Conservation (phyloP, 345 rosid genomes). For the Arabidopsis thaliana region DNA sequence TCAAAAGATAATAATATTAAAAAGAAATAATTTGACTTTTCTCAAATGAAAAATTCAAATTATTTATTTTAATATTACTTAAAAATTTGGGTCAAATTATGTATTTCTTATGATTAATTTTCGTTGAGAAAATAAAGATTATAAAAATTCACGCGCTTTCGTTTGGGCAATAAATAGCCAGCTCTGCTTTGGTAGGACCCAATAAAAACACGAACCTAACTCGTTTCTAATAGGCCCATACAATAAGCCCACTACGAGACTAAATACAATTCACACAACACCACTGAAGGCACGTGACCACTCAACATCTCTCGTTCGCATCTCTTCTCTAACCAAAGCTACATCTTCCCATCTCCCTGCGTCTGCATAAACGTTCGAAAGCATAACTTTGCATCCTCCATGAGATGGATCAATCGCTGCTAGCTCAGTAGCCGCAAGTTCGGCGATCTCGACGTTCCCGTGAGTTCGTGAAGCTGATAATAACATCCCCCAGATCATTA, state of each 20-base stretch:
- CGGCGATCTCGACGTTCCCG: conserved; percentile 65
- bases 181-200: conserved; percentile 14
- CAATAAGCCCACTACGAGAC: not conserved
- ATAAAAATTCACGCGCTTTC: conserved; percentile 10
- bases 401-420: conserved; percentile 66
- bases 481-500: conserved; percentile 75
- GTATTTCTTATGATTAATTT: too few species aligned
- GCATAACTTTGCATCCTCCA: conserved; percentile 65
- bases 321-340: conserved; percentile 53
- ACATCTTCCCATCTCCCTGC: conserved; percentile 89
- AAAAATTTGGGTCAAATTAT: too few species aligned
- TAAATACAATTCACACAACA: conserved; percentile 36
- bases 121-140: too few species aligned
- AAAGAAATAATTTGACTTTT: too few species aligned
- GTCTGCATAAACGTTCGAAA: conserved; percentile 81
- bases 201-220: not conserved
- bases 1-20: too few species aligned
- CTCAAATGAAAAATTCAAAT: too few species aligned
- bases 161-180: conserved; percentile 26
- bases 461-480: conserved; percentile 69
- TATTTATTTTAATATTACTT: too few species aligned
- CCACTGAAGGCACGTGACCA: conserved; percentile 68
- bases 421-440: conserved; percentile 64
- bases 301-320: conserved; percentile 57
- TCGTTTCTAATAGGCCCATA: conserved; percentile 13